Conservation (phyloP, 2,329 filamentous ascomycete species). For the Dichotomopilus funicola region DNA sequence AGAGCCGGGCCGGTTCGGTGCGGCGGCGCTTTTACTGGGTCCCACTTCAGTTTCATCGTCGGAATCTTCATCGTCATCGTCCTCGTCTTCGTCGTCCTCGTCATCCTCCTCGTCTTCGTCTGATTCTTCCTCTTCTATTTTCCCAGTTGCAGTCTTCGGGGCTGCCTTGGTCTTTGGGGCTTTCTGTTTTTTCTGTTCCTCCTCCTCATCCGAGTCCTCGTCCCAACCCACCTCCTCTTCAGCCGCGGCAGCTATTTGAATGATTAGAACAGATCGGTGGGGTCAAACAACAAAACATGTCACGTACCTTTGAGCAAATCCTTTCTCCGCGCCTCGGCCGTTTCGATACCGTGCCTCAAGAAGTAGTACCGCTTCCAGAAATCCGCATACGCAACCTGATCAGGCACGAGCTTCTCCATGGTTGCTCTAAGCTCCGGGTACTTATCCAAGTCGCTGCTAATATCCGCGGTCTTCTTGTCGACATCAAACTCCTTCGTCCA, state of each 20-base stretch:
- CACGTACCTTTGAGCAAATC: slow-evolving; percentile 81
- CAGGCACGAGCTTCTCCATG: slow-evolving; percentile 96
- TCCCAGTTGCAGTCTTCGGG: no score
- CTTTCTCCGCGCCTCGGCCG: slow-evolving; percentile 78
- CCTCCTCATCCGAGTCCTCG: slow-evolving; percentile 41
- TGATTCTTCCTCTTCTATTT: background rate
- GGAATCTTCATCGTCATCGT: slow-evolving; percentile 24
- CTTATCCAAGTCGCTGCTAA: slow-evolving; percentile 73
- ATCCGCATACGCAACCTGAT: slow-evolving; percentile 75
- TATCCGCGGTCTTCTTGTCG: slow-evolving; percentile 76
- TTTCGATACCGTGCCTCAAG: slow-evolving; percentile 84
- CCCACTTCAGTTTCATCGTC: slow-evolving; percentile 32
- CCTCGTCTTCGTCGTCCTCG: background rate
- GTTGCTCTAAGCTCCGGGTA: slow-evolving; percentile 78
- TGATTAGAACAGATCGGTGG: slow-evolving; percentile 29
- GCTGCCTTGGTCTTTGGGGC: background rate
- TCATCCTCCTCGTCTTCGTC: background rate
- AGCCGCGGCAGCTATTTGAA: slow-evolving; percentile 52
- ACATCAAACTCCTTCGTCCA: slow-evolving; percentile 74
- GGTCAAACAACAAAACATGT: slow-evolving; percentile 2
- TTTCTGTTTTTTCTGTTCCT: background rate
- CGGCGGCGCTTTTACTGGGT: slow-evolving; percentile 25
- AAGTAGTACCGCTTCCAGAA: slow-evolving; percentile 98
- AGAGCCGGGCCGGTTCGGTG: slow-evolving; percentile 39
- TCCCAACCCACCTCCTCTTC: slow-evolving; percentile 67